phyloP scores from a whole-genome alignment of 345 rosid species.

The Linum trigynum region DNA sequence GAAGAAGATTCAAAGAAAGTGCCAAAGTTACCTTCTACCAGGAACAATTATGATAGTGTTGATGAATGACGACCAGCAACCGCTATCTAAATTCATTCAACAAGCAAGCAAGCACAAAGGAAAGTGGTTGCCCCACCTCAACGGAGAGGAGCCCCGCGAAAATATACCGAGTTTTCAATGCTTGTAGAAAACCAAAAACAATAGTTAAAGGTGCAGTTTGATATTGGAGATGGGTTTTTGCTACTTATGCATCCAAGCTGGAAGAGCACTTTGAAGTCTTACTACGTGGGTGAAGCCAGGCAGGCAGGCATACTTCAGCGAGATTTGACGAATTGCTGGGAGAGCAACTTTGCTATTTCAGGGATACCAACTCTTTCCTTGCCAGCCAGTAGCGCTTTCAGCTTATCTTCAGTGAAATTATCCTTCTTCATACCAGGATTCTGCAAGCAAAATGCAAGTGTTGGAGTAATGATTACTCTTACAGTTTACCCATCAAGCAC shows the following conservation, averaged over 20 bases:
- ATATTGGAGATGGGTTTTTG: background rate
- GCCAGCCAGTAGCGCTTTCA: constrained; percentile 31
- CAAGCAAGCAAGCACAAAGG: background rate
- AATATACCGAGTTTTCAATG: background rate
- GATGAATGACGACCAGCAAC: background rate
- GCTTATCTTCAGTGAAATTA: constrained; percentile 25
- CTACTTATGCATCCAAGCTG: background rate
- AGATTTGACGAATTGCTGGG: constrained; percentile 22
- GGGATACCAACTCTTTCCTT: constrained; percentile 31
- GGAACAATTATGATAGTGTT: background rate
- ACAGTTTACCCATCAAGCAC: background rate
- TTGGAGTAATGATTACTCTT: background rate
- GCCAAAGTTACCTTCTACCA: background rate
- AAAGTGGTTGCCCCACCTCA: background rate
- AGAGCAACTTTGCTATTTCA: constrained; percentile 34
- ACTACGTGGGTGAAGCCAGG: background rate
- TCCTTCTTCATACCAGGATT: constrained; percentile 36
- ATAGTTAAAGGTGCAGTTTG: background rate
- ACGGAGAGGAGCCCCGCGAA: background rate
- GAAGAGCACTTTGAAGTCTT: background rate
- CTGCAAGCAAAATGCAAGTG: constrained; percentile 14
- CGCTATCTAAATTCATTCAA: background rate
- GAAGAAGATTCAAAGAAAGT: background rate
- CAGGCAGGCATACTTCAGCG: background rate
- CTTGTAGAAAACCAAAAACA: background rate